These are phyloP conservation scores for Glaciozyma martinii DNA, from an alignment of 768 basidiomycete genomes.

Conservation along the genomic window DNA sequence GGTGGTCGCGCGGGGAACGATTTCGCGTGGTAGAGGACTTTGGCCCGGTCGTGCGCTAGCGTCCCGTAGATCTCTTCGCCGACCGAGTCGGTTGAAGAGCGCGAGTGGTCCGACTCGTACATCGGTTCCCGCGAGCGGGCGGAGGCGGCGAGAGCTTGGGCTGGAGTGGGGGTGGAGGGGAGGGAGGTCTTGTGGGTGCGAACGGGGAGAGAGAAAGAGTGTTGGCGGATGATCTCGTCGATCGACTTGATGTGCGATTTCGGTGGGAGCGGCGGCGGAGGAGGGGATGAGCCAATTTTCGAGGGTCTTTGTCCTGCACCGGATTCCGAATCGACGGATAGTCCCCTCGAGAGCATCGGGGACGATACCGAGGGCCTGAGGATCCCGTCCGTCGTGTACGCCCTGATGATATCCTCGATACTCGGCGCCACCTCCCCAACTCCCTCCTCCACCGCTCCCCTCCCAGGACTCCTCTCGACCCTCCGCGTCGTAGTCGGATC, in stretches of 20 bases:
- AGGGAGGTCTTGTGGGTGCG: neutral
- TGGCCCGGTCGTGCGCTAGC: neutral
- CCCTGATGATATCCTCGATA: too few species aligned
- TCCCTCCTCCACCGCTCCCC: too few species aligned
- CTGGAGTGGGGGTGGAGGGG: neutral
- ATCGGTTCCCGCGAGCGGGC: neutral
- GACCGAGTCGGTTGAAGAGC: constrained; percentile 4
- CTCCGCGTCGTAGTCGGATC: too few species aligned
- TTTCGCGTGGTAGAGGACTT: neutral
- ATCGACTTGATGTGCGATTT: constrained; percentile 19
- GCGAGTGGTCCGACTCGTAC: neutral
- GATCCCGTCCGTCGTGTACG: too few species aligned
- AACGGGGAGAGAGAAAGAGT: neutral
- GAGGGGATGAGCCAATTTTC: neutral
- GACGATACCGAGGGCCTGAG: too few species aligned
- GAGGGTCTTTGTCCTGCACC: neutral
- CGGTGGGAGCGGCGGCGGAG: neutral
- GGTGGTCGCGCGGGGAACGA: neutral
- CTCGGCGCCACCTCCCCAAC: too few species aligned
- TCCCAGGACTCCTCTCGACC: too few species aligned
- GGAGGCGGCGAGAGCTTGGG: neutral
- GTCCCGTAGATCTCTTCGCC: neutral
- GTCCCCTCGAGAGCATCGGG: too few species aligned
- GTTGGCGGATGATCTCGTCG: constrained; percentile 28
- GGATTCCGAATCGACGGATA: too few species aligned